Conservation (phyloP, 352 stramenopile genomes). For the Phytophthora aleatoria region DNA sequence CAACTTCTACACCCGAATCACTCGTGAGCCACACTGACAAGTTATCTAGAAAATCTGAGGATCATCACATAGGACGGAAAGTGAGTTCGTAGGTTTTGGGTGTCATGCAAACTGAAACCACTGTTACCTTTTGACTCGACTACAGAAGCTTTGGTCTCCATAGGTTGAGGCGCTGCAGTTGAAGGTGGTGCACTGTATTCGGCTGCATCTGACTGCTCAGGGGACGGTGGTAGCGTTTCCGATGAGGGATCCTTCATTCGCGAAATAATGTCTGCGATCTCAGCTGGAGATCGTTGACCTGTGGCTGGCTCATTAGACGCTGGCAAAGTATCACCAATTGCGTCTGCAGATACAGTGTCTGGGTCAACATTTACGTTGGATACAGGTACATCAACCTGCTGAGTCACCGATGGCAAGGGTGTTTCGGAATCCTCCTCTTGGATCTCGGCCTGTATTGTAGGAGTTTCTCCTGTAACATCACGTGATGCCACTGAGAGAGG, state of each 20-base stretch:
- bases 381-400: neutral
- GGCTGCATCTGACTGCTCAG: constrained; percentile 2
- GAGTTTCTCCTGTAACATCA: neutral
- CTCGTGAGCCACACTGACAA: constrained; percentile 56
- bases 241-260: constrained; percentile 26
- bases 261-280: constrained; percentile 30
- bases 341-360: neutral
- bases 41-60: constrained; percentile 37
- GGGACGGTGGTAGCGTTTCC: constrained; percentile 6
- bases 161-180: neutral
- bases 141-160: constrained; percentile 1
- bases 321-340: neutral
- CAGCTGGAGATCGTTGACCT: constrained; percentile 11
- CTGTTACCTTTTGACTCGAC: constrained; percentile 19
- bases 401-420: neutral
- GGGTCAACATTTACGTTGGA: neutral
- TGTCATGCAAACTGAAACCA: neutral
- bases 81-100: neutral
- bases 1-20: constrained; percentile 57
- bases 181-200: neutral
- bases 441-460: neutral
- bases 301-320: neutral
- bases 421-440: constrained; percentile 2
- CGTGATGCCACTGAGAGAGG: neutral
- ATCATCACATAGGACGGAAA: neutral